phyloP scores from a whole-genome alignment of 208 protist genomes.

The Leishmania turanica region DNA sequence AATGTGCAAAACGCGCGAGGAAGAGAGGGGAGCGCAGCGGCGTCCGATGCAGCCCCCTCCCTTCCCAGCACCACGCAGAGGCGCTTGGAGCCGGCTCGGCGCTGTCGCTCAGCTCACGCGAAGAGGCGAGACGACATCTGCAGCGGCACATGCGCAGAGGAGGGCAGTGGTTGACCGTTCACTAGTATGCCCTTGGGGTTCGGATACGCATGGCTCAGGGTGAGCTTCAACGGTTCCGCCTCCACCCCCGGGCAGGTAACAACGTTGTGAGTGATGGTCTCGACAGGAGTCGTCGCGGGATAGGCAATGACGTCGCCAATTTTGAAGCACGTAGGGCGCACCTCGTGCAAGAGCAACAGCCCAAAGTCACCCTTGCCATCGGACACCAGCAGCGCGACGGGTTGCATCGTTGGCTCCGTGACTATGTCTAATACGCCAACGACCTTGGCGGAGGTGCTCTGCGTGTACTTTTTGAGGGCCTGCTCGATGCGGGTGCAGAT shows the following conservation, averaged over 20 bases:
- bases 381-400: conserved; percentile 51
- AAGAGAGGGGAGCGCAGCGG: background rate
- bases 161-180: conserved; percentile 61
- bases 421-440: conserved; percentile 71
- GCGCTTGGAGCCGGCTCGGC: background rate
- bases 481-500: conserved; percentile 42
- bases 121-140: conserved; percentile 82
- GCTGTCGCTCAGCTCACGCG: conserved; percentile 30
- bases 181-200: conserved; percentile 51
- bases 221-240: conserved; percentile 31
- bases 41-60: background rate
- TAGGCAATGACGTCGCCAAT: conserved; percentile 62
- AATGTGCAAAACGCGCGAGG: background rate
- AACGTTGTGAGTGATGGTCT: conserved; percentile 52
- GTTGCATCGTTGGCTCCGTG: conserved; percentile 70
- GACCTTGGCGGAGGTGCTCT: conserved; percentile 21
- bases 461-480: conserved; percentile 47
- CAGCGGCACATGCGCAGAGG: conserved; percentile 42
- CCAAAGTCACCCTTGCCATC: conserved; percentile 51
- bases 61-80: background rate
- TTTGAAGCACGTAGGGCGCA: conserved; percentile 54
- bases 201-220: conserved; percentile 49
- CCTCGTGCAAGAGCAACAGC: conserved; percentile 65
- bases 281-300: conserved; percentile 24
- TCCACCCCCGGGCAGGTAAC: conserved; percentile 48